Percentiles rank a stretch among this genome's conserved stretches.
phyloP scores from a whole-genome alignment of 1,284 basidiomycete genomes.

The Ganoderma sinense region DNA sequence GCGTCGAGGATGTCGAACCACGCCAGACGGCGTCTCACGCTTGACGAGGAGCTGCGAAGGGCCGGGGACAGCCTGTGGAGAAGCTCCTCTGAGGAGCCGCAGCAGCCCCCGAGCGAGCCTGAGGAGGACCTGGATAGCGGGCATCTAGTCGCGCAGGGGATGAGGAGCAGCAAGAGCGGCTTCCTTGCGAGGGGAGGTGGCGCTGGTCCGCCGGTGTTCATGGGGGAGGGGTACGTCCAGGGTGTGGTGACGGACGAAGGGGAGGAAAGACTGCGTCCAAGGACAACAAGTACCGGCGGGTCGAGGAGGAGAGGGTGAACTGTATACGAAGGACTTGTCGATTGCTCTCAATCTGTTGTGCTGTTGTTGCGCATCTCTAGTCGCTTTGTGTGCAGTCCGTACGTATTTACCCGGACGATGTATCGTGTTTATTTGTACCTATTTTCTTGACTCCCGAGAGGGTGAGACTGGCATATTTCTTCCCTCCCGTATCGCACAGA shows the following conservation, averaged over 20 bases:
- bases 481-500: not conserved
- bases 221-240: constrained; percentile 70
- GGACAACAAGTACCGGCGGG: constrained; percentile 14
- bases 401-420: constrained; percentile 3
- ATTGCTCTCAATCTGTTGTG: constrained; percentile 33
- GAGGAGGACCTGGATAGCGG: constrained; percentile 49
- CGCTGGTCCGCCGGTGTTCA: constrained; percentile 70
- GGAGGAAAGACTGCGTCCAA: constrained; percentile 26
- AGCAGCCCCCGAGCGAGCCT: constrained; percentile 37
- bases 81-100: constrained; percentile 28
- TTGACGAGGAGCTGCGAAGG: constrained; percentile 69
- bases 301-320: constrained; percentile 3
- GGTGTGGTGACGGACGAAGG: constrained; percentile 44
- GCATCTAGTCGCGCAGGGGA: constrained; percentile 60
- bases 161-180: constrained; percentile 56
- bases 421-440: constrained; percentile 11
- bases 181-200: constrained; percentile 80
- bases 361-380: constrained; percentile 13
- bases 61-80: constrained; percentile 47
- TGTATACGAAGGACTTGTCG: constrained; percentile 22
- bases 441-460: not conserved
- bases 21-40: constrained; percentile 52
- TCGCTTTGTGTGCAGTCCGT: constrained; percentile 11
- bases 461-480: not conserved
- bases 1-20: constrained; percentile 31